Percentiles rank a stretch among this genome's conserved stretches.
Evolutionary conservation across 2,329 filamentous ascomycete genomes (phyloP).

Genomic region (Penicillium polonicum): DNA sequence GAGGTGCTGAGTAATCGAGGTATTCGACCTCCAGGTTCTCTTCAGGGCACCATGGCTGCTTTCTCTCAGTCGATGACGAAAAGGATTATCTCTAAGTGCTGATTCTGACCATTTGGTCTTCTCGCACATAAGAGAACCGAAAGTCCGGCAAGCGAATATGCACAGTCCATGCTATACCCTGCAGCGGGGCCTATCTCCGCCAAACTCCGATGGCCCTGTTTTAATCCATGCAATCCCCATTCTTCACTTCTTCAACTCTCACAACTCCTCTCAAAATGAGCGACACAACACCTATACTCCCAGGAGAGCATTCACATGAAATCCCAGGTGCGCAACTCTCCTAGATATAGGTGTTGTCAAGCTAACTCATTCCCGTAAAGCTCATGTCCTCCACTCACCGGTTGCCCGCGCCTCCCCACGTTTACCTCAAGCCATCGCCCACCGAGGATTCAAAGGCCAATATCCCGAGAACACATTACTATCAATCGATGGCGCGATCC

Average conservation of each 20-base stretch:
- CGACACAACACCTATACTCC: background rate
- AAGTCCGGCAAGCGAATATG: background rate
- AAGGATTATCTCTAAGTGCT: too few relatives aligned
- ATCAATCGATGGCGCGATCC: slow-evolving; percentile 71
- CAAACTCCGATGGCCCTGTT: slow-evolving; percentile 14
- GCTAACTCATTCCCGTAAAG: slow-evolving; percentile 9
- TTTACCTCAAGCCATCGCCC: slow-evolving; percentile 42
- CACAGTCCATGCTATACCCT: background rate
- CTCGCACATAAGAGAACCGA: background rate
- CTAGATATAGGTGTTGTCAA: background rate
- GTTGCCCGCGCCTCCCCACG: background rate
- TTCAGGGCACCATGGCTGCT: background rate
- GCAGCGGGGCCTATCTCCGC: slow-evolving; percentile 14
- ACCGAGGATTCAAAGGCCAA: slow-evolving; percentile 60
- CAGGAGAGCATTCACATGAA: background rate
- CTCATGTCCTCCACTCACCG: slow-evolving; percentile 15
- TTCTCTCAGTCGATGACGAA: background rate
- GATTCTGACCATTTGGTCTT: background rate
- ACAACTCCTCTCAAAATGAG: slow-evolving; percentile 10
- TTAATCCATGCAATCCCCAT: slow-evolving; percentile 2
- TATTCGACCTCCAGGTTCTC: background rate
- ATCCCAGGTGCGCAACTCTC: slow-evolving; percentile 9
- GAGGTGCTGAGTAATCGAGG: slow-evolving; percentile 5
- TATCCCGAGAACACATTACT: slow-evolving; percentile 85
- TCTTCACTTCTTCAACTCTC: background rate